Percentiles rank a stretch among this genome's conserved stretches.
Evolutionary conservation across 192 early-diverging fungal genomes (phyloP).

Genomic region (Coemansia sp.): DNA sequence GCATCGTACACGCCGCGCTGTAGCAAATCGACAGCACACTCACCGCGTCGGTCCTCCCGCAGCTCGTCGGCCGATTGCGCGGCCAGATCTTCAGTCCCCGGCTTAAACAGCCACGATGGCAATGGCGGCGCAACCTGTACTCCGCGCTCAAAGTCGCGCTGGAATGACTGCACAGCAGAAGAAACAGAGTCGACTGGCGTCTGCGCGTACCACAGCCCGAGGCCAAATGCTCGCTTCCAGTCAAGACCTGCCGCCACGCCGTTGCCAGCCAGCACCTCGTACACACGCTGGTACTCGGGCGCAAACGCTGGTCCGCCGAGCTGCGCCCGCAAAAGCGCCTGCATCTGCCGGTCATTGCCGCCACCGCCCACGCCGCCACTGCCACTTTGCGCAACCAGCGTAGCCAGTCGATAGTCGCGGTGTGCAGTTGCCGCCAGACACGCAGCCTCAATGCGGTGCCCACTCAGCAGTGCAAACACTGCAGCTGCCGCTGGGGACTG

Average conservation of each 20-base stretch:
- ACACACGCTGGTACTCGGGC: constrained; percentile 56
- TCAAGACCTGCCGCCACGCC: constrained; percentile 57
- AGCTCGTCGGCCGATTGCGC: background rate
- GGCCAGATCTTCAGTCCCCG: background rate
- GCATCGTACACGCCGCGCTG: constrained; percentile 56
- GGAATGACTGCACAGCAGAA: constrained; percentile 20
- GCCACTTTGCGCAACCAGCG: constrained; percentile 68
- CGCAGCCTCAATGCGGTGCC: constrained; percentile 66
- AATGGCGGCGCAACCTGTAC: constrained; percentile 30
- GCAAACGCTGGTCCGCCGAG: constrained; percentile 14
- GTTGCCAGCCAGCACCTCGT: constrained; percentile 58
- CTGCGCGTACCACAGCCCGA: constrained; percentile 63
- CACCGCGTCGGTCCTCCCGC: background rate
- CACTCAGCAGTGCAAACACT: constrained; percentile 60
- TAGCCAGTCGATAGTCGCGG: constrained; percentile 72
- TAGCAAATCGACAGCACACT: constrained; percentile 8
- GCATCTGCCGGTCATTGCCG: constrained; percentile 48
- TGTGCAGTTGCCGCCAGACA: constrained; percentile 62
- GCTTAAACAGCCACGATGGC: constrained; percentile 31
- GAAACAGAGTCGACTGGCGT: constrained; percentile 37
- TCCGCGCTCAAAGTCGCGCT: constrained; percentile 7
- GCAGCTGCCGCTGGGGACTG: constrained; percentile 31
- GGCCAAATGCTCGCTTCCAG: constrained; percentile 65
- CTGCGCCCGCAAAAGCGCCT: constrained; percentile 36
- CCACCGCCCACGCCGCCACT: constrained; percentile 56